A percentile compares a stretch with the other conserved stretches of the same genome.
Conservation (phyloP, 208 protist genomes). For the Porcisia deanei region DNA sequence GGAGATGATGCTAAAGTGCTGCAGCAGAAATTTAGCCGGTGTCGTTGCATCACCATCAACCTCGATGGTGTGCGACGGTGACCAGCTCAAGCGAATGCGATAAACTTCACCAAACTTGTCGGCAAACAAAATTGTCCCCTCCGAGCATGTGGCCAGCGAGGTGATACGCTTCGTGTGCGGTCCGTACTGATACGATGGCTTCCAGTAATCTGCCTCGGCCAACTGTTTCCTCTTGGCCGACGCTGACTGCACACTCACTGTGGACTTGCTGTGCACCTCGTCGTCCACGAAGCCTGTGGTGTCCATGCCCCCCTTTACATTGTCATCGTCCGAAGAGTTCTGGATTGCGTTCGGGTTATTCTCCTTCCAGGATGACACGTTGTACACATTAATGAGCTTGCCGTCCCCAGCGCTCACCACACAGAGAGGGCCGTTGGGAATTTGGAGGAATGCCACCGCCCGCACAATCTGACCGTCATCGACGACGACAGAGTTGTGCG, state of each 20-base stretch:
- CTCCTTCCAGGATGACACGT: conserved; percentile 44
- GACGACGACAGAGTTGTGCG: conserved; percentile 53
- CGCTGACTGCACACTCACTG: not conserved
- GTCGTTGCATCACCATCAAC: conserved; percentile 39
- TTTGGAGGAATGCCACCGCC: conserved; percentile 58
- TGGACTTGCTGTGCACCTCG: not conserved
- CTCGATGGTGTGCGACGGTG: conserved; percentile 51
- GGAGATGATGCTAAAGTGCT: conserved; percentile 88
- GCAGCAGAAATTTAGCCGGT: conserved; percentile 62
- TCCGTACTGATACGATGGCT: conserved; percentile 66
- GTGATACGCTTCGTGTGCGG: conserved; percentile 88
- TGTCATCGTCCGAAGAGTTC: conserved; percentile 32
- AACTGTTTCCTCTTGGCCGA: conserved; percentile 15
- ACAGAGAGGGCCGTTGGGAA: conserved; percentile 62
- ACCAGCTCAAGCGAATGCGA: conserved; percentile 60
- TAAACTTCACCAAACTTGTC: conserved; percentile 92
- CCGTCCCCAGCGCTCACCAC: conserved; percentile 75
- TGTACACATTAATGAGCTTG: conserved; percentile 84
- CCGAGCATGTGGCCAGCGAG: conserved; percentile 48
- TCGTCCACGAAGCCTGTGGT: conserved; percentile 14
- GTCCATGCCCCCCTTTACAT: conserved; percentile 6
- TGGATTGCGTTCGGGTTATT: conserved; percentile 35
- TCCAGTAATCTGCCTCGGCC: conserved; percentile 33
- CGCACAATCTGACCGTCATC: conserved; percentile 78
- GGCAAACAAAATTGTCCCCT: conserved; percentile 76